Evolutionary conservation across 2,329 filamentous ascomycete species (phyloP).

Genomic region (Immersiporthe knoxdaviesiana): DNA sequence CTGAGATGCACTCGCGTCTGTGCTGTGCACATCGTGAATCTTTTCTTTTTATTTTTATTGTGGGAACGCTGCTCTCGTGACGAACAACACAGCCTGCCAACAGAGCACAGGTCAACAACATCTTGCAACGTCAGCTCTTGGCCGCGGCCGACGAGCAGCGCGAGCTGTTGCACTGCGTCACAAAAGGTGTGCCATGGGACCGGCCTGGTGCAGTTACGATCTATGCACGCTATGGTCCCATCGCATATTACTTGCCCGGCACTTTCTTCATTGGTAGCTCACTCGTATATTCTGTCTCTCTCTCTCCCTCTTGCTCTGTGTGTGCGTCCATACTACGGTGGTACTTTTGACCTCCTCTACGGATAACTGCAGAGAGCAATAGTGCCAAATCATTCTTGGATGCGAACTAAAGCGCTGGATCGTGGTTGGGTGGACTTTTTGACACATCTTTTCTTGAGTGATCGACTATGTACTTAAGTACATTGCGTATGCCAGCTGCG

Average conservation of each 20-base stretch:
- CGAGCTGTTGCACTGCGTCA: not conserved
- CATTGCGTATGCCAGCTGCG: constrained; percentile 2
- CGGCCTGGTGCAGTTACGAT: not conserved
- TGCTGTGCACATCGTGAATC: not conserved
- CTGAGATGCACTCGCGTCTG: not conserved
- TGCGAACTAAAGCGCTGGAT: not conserved
- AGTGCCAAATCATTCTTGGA: not conserved
- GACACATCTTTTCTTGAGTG: not conserved
- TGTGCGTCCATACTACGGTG: not conserved
- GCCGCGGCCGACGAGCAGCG: not conserved
- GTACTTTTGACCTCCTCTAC: not conserved
- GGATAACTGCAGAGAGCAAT: not conserved
- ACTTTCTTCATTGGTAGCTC: not conserved
- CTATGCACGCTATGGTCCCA: not conserved
- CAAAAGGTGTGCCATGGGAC: not conserved
- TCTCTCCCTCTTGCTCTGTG: not conserved
- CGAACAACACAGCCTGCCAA: constrained; percentile 9
- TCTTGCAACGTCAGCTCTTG: constrained; percentile 3
- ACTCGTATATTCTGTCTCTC: not conserved
- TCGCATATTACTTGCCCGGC: not conserved
- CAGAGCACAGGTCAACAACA: constrained; percentile 2
- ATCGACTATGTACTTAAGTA: not conserved
- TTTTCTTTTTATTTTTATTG: not conserved
- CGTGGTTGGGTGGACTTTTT: not conserved
- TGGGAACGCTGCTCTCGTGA: constrained; percentile 7